Evolutionary conservation across 1,139 yeast genomes (phyloP), one percentile per base, ranked within the genome.

Genomic region (Arxiozyma slooffiae): DNA sequence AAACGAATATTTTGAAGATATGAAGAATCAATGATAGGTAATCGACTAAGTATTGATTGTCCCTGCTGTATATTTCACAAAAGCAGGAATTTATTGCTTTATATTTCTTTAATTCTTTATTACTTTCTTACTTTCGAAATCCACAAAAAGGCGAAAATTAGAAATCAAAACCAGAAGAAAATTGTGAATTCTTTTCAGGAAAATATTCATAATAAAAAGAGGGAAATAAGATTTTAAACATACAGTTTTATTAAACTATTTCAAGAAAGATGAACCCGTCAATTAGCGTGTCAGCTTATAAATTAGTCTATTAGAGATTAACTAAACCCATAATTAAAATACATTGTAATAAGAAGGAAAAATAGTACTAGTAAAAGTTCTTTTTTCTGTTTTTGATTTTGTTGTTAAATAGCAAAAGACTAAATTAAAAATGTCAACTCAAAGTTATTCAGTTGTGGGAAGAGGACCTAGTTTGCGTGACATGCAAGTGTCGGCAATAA

Each of bases 401-500:
- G n/a, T n/a, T n/a, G n/a, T n/a, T n/a, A n/a, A n/a, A 18, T 18
- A 38, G 21, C 9, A 40, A 21, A 30, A 14, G 17, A 39, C 14
- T 16, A 23, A n/a, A 38, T 7, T 20, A 38, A 23, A 8, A 8
- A 41, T 41, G 44, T 26, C 44, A 26, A 41, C 23, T 18, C 18
- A 16, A n/a, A 26, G 26, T 30, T 26, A 41, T 41, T 7, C 17
- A 18, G 4, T 23, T 9, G 3, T 48, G 30, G 53, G 45, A 21
- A 57, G 53, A 44, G 62, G 57, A 21, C 53, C 51, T 20, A 58
- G 61, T 45, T 50, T 62, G 26, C 56, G 66, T 48, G 63, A 61
- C 18, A 44, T 55, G 53, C 60, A 61, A 46, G 53, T 56, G 66
- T 75, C 75, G 53, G 74, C 83, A 43, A 75, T 89, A 63, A 86